These are phyloP conservation scores for Waitea zeae DNA, from an alignment of 1,284 basidiomycete genomes.

Conservation along the genomic window DNA sequence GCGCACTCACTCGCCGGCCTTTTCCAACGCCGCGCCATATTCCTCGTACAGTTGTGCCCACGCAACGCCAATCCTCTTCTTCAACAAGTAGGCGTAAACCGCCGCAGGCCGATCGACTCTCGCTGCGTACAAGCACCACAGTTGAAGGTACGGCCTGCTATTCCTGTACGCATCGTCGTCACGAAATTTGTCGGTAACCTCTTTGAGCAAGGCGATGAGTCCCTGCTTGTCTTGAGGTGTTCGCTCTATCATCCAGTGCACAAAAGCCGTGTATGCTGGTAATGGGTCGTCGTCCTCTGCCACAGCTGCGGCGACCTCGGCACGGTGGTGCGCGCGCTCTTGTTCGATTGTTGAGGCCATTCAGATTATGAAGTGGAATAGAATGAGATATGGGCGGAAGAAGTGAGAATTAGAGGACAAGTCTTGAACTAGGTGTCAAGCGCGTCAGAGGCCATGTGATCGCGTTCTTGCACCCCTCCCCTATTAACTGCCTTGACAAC, in stretches of 20 bases:
- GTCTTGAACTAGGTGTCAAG: too few species aligned
- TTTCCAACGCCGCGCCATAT: conserved; percentile 63
- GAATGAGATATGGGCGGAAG: too few species aligned
- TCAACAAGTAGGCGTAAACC: conserved; percentile 62
- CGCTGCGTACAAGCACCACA: conserved; percentile 75
- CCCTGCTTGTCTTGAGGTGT: conserved; percentile 38
- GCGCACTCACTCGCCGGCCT: conserved; percentile 50
- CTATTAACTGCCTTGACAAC: too few species aligned
- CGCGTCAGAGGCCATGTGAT: too few species aligned
- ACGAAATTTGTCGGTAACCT: conserved; percentile 63
- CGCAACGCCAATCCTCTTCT: conserved; percentile 62
- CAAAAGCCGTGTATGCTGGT: conserved; percentile 43
- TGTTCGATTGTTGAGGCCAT: too few species aligned
- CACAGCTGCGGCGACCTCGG: too few species aligned
- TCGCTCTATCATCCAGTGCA: conserved; percentile 50
- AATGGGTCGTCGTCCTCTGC: too few species aligned
- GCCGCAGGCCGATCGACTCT: conserved; percentile 36
- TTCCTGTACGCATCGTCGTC: conserved; percentile 67
- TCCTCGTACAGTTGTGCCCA: conserved; percentile 78
- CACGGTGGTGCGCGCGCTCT: too few species aligned
- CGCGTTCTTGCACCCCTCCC: too few species aligned
- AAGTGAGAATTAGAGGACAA: too few species aligned
- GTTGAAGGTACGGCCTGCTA: conserved; percentile 77
- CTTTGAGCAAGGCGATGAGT: conserved; percentile 55
- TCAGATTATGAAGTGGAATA: too few species aligned